phyloP scores from a whole-genome alignment of 169 alveolate species.

The Fabrea salina region DNA sequence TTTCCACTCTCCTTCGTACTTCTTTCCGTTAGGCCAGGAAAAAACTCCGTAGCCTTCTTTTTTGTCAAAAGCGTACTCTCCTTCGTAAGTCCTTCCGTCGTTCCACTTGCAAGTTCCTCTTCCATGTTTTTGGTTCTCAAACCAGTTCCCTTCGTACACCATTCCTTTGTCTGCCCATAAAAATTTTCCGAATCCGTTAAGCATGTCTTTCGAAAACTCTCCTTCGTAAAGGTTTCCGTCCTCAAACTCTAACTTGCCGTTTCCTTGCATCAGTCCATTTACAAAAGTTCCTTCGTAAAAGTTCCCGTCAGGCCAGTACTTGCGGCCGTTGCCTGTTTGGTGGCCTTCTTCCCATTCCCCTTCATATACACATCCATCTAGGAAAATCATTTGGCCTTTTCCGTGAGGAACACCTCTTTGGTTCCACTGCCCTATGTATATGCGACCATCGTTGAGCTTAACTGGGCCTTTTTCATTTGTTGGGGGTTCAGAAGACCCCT shows the following conservation, averaged over 20 bases:
- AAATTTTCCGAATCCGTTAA: conserved; percentile 32
- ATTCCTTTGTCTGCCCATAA: background rate
- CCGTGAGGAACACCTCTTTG: background rate
- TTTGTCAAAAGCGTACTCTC: conserved; percentile 41
- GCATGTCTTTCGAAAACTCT: conserved; percentile 19
- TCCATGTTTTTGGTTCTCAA: conserved; percentile 45
- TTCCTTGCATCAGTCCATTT: conserved; percentile 45
- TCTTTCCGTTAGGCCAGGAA: too few relatives aligned
- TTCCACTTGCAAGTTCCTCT: conserved; percentile 40
- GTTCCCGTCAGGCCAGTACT: conserved; percentile 57
- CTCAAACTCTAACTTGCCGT: conserved; percentile 40
- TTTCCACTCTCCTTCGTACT: too few relatives aligned
- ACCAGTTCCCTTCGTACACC: conserved; percentile 40
- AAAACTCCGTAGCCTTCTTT: conserved; percentile 46
- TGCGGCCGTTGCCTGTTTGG: conserved; percentile 79
- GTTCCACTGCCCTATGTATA: background rate
- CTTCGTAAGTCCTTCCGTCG: conserved; percentile 47
- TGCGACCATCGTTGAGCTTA: background rate
- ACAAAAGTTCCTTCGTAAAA: conserved; percentile 44
- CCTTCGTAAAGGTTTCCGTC: conserved; percentile 33
- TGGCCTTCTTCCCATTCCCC: conserved; percentile 57
- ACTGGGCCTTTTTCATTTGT: background rate
- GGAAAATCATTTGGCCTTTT: conserved; percentile 33
- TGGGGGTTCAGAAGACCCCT: background rate
- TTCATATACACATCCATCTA: conserved; percentile 52